A percentile compares a stretch with the other conserved stretches of the same genome.
Evolutionary conservation across 257 asterid species (phyloP).

Genomic region (Scutellaria barbata): DNA sequence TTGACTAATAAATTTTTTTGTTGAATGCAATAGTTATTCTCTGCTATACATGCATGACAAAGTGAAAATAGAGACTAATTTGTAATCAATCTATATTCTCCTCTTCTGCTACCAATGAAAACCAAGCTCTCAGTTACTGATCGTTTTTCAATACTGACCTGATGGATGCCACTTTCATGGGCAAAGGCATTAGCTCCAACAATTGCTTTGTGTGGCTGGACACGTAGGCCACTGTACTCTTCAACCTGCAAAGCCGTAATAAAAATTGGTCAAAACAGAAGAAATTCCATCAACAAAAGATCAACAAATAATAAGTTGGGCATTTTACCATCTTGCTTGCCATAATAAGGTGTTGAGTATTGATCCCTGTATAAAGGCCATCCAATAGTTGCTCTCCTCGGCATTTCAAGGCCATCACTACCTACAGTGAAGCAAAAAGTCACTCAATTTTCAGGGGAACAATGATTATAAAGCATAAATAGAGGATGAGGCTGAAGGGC

Average conservation of each 20-base stretch:
- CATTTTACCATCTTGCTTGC: constrained; percentile 86
- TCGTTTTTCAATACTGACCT: constrained; percentile 51
- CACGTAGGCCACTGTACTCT: constrained; percentile 80
- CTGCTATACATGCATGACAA: background rate
- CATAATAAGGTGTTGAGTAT: constrained; percentile 67
- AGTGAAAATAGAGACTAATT: constrained; percentile 6
- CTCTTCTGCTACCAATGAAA: constrained; percentile 17
- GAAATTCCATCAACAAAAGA: constrained; percentile 13
- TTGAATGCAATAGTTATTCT: background rate
- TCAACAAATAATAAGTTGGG: constrained; percentile 2
- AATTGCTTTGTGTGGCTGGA: constrained; percentile 94
- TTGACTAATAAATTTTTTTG: background rate
- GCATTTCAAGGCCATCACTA: constrained; percentile 87
- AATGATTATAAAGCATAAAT: constrained; percentile 1
- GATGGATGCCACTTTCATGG: constrained; percentile 97
- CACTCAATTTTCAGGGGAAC: constrained; percentile 7
- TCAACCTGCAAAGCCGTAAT: constrained; percentile 63
- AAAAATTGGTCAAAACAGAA: constrained; percentile 18
- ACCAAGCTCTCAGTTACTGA: background rate
- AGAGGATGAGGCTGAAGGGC: background rate
- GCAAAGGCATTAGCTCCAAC: constrained; percentile 98
- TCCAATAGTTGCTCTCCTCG: constrained; percentile 71
- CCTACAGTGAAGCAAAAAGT: constrained; percentile 46
- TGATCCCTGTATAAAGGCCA: constrained; percentile 85
- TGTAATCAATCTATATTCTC: background rate